Evolutionary conservation across 306 rosid species (phyloP).

Genomic region (Cicer cuneatum): DNA sequence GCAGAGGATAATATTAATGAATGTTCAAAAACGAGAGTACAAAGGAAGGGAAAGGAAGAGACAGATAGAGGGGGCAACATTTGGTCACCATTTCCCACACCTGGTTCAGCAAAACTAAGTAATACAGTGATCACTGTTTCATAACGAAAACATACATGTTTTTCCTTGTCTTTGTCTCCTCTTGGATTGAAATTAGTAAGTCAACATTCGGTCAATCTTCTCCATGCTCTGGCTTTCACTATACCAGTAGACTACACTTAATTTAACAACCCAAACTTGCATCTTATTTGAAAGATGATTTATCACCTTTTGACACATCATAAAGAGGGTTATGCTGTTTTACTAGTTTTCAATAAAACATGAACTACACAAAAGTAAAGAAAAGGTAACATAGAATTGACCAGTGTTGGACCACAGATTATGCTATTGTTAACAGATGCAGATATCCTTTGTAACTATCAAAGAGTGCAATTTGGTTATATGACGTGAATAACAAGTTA

Average conservation of each 20-base stretch:
- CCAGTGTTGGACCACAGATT: not conserved
- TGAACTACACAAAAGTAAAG: slow-evolving; percentile 11
- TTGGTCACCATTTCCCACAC: no score
- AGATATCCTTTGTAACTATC: slow-evolving; percentile 18
- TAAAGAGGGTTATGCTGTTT: not conserved
- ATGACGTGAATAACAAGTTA: slow-evolving; percentile 30
- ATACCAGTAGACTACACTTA: not conserved
- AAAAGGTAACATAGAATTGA: not conserved
- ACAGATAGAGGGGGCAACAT: no score
- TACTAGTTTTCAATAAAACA: slow-evolving; percentile 32
- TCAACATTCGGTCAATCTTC: no score
- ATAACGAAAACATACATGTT: no score
- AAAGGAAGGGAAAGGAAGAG: no score
- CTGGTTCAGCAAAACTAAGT: no score
- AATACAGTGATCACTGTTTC: no score
- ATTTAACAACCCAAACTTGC: slow-evolving; percentile 6
- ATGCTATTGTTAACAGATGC: slow-evolving; percentile 25
- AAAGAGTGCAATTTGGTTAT: not conserved
- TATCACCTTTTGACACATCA: slow-evolving; percentile 8
- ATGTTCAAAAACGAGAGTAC: no score
- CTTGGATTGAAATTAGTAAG: no score
- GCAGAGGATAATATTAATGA: no score
- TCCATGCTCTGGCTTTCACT: no score
- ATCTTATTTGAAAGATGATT: not conserved
- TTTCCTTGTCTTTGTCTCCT: no score